A percentile compares a stretch with the other conserved stretches of the same genome.
phyloP scores from a whole-genome alignment of 306 rosid species.

The Arachis hypogaea region DNA sequence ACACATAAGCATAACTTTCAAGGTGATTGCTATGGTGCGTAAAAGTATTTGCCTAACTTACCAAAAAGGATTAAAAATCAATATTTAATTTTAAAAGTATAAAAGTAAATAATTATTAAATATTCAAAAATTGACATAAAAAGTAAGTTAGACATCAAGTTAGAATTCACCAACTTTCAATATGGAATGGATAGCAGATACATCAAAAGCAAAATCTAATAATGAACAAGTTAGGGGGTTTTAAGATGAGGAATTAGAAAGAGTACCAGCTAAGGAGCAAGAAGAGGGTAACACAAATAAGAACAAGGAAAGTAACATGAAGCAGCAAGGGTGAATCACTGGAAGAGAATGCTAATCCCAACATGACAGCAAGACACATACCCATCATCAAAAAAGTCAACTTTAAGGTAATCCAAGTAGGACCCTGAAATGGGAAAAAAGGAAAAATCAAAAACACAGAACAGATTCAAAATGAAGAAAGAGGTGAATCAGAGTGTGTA shows the following conservation, averaged over 20 bases:
- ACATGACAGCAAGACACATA: conserved; percentile 71
- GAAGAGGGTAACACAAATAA: conserved; percentile 72
- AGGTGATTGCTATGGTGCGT: too few relatives aligned
- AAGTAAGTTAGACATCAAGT: too few relatives aligned
- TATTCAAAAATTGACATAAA: too few relatives aligned
- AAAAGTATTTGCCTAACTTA: too few relatives aligned
- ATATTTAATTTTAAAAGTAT: too few relatives aligned
- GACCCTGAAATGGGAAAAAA: conserved; percentile 53
- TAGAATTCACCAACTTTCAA: neutral
- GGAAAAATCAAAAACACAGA: neutral
- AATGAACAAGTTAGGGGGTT: neutral
- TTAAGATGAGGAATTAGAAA: conserved; percentile 24
- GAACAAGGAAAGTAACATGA: conserved; percentile 78
- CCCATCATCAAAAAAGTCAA: conserved; percentile 70
- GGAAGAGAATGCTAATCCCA: conserved; percentile 83
- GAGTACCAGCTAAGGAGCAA: conserved; percentile 83
- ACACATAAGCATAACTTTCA: neutral
- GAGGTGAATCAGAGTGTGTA: neutral
- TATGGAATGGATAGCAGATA: neutral
- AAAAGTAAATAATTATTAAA: too few relatives aligned
- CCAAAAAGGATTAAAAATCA: too few relatives aligned
- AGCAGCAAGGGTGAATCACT: conserved; percentile 77
- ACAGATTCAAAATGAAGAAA: neutral
- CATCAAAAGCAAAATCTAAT: neutral
- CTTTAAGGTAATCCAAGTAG: conserved; percentile 72